Evolutionary conservation across 192 early-diverging fungal species (phyloP), one percentile per base, ranked within the genome.

Genomic region (Dissophora ornata): DNA sequence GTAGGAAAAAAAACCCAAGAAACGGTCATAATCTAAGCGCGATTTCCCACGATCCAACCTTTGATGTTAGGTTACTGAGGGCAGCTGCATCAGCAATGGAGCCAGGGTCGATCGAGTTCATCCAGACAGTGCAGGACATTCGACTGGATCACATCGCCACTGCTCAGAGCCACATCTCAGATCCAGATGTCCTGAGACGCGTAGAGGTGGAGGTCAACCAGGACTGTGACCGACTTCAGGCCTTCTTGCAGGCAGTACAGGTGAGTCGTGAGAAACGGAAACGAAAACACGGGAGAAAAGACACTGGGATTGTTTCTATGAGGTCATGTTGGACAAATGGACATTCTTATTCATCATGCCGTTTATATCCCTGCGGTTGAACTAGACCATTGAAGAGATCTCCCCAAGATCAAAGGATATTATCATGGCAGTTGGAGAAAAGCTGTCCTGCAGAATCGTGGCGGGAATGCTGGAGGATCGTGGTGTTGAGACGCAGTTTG

Each of bases 341-440:
- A n/a, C n/a, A n/a, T n/a, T n/a, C n/a, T n/a, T n/a, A n/a, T n/a
- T n/a, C n/a, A 10, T 13, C 15, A 36, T 22, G 6, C 24, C 40
- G 15, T 47, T 49, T 70, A 21, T 42, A 46, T 29, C n/a, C n/a
- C n/a, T 38, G 36, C 36, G 7, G 13, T 13, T 38, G 7, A 9
- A 38, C 13, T 62, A 81, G 63, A 90, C 94, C 29, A 96, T 99
- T 67, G 94, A 95, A 60, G 97, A 99, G 73, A 93, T 99, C 12
- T 97, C 96, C 19, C 95, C 96, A 51, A 87, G 93, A 64, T 98
- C 96, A 26, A 85, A 91, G 62, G 97, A 99, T 80, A 90, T 95
- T 64, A 97, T 99, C 44, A 90, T 99, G 54, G 91, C 93, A 25
- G 88, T 88, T 7, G 97, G 97, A 53, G 97, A 99, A 82, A 96